Conservation (phyloP, 2,329 filamentous ascomycete species). For the Penicillium occitanis region DNA sequence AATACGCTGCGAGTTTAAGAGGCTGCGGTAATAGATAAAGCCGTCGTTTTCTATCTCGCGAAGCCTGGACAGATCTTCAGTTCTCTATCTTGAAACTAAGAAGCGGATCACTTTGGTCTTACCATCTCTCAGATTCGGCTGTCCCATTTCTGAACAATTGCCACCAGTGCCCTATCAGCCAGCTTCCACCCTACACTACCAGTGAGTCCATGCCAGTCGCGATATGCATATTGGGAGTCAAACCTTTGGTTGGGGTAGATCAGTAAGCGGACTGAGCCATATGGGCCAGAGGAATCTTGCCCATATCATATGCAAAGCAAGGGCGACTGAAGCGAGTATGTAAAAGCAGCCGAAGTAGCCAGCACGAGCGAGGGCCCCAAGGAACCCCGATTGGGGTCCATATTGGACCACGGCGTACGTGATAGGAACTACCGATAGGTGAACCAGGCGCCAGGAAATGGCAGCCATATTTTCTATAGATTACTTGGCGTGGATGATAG, state of each 20-base stretch:
- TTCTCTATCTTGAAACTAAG: neutral
- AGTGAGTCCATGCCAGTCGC: neutral
- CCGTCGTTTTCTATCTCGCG: neutral
- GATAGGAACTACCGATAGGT: neutral
- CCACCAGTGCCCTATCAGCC: conserved; percentile 9
- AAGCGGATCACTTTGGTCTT: neutral
- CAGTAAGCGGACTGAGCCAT: conserved; percentile 7
- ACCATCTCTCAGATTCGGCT: conserved; percentile 5
- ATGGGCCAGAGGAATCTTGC: conserved; percentile 11
- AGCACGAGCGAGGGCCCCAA: neutral
- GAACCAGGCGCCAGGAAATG: conserved; percentile 5
- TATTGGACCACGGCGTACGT: conserved; percentile 7
- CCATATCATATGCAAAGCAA: conserved; percentile 7
- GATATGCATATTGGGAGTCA: neutral
- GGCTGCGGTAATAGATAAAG: conserved; percentile 3
- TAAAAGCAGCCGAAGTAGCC: conserved; percentile 4
- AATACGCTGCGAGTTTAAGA: conserved; percentile 7
- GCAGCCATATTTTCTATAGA: neutral
- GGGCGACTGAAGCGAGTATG: conserved; percentile 2
- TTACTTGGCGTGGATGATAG: neutral
- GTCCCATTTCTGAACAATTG: conserved; percentile 7
- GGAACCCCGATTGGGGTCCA: neutral
- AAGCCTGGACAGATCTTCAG: neutral
- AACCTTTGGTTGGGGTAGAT: conserved; percentile 8
- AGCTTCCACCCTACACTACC: conserved; percentile 1